Conservation (phyloP, 2,329 filamentous ascomycete species). For the Cercospora janseana region DNA sequence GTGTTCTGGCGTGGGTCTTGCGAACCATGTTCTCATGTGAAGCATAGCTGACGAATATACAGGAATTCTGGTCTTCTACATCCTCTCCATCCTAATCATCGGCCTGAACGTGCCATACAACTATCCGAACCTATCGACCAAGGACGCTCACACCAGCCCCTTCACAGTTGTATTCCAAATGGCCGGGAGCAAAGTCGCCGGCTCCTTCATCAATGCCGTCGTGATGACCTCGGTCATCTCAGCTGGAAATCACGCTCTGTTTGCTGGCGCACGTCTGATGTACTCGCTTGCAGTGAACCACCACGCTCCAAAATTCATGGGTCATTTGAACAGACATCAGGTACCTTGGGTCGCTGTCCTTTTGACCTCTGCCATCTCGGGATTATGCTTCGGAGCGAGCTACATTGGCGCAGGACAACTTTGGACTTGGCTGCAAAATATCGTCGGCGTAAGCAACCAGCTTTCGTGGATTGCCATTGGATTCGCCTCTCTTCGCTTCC, state of each 20-base stretch:
- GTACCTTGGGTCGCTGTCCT: slow-evolving; percentile 55
- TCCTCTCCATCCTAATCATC: slow-evolving; percentile 68
- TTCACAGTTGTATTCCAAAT: slow-evolving; percentile 63
- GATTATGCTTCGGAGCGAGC: slow-evolving; percentile 60
- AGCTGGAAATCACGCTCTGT: slow-evolving; percentile 60
- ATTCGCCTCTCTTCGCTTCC: slow-evolving; percentile 64
- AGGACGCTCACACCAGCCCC: slow-evolving; percentile 44
- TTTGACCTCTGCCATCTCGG: slow-evolving; percentile 43
- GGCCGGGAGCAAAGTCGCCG: slow-evolving; percentile 55
- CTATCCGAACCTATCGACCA: slow-evolving; percentile 48
- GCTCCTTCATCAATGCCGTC: slow-evolving; percentile 61
- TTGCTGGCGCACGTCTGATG: slow-evolving; percentile 57
- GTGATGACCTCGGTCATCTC: slow-evolving; percentile 59
- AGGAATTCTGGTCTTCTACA: slow-evolving; percentile 72
- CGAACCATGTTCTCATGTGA: not conserved
- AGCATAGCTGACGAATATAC: not conserved
- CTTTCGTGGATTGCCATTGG: slow-evolving; percentile 65
- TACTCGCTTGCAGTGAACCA: slow-evolving; percentile 56
- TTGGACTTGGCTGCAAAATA: slow-evolving; percentile 66
- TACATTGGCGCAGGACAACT: slow-evolving; percentile 63
- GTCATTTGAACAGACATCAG: slow-evolving; percentile 46
- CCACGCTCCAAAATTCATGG: slow-evolving; percentile 58
- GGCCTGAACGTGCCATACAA: slow-evolving; percentile 75
- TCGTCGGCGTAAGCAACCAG: slow-evolving; percentile 67
- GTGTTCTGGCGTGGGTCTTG: slow-evolving; percentile 64